Evolutionary conservation across 2,329 filamentous ascomycete genomes (phyloP), one percentile per base, ranked within the genome.

Genomic region (Verticillium klebahnii): DNA sequence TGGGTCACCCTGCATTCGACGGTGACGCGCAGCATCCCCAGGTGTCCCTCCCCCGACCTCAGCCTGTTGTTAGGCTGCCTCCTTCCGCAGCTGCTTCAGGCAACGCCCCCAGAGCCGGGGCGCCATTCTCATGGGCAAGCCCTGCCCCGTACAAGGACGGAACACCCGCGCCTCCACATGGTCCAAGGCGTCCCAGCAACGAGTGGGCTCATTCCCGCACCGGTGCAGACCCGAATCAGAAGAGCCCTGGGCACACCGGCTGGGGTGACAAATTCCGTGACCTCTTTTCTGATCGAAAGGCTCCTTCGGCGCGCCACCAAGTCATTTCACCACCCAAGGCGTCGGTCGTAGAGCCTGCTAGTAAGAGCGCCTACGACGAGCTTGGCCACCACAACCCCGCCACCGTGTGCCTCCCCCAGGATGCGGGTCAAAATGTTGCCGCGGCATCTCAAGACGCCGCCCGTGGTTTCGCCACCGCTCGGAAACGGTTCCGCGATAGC

Each of bases 31-130:
- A 77, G 37, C 86, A 84, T 62, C 90, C 91, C 3, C 83, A 88
- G 61, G 90, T 93, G 8, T 87, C 85, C 39, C 77, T 93, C 9
- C 91, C 91, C 0, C 85, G 80, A 40, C 86, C 87, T 8, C 83
- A 89, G 60, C 91, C 92, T 36, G 84, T 92, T 31, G 93, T 98
- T 14, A 92, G 89, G 71, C 82, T 98, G 4, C 93, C 92, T 3
- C 92, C 91, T 8, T 70, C 79, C 25, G 71, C 78, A 19, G 72
- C 76, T 57, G 70, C 78, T 25, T 70, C 59, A 73, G 61, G 72
- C 78, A 56, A 76, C 78, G 40, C 70, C 67, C 9, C 67, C 67
- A 69, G 71, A 36, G 36, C 64, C 19, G 67, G 68, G 15, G 62
- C 69, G 7, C 67, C 69, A 31, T 71, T 73, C 56, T 68, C 69